phyloP scores from a whole-genome alignment of 2,329 filamentous ascomycete species.

The Malbranchea cinnamomea region DNA sequence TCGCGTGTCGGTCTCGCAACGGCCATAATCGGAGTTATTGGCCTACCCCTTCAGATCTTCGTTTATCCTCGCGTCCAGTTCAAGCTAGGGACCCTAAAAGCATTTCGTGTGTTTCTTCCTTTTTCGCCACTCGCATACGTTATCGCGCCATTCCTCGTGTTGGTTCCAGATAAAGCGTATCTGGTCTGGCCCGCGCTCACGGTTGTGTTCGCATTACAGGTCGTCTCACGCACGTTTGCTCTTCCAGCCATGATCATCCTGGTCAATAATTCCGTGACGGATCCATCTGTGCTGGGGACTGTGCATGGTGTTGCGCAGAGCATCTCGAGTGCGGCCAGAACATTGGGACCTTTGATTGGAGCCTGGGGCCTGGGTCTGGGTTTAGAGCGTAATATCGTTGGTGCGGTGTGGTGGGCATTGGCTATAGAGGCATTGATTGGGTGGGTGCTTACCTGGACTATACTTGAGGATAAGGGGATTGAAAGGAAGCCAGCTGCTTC shows the following conservation, averaged over 20 bases:
- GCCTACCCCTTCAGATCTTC: conserved; percentile 57
- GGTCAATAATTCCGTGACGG: conserved; percentile 45
- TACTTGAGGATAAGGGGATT: conserved; percentile 51
- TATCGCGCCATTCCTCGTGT: conserved; percentile 53
- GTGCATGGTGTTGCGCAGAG: conserved; percentile 46
- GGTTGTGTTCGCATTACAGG: conserved; percentile 51
- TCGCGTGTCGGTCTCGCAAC: conserved; percentile 62
- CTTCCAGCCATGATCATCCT: conserved; percentile 44
- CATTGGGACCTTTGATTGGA: conserved; percentile 40
- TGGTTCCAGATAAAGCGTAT: conserved; percentile 43
- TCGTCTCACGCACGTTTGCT: conserved; percentile 56
- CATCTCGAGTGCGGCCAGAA: conserved; percentile 38
- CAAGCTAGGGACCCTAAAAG: conserved; percentile 51
- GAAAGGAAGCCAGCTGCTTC: conserved; percentile 26
- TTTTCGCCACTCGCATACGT: conserved; percentile 58
- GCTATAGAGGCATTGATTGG: conserved; percentile 41
- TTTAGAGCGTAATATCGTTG: conserved; percentile 38
- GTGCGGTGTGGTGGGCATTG: conserved; percentile 43
- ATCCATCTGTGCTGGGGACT: conserved; percentile 40
- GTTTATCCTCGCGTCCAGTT: conserved; percentile 55
- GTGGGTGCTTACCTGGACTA: conserved; percentile 43
- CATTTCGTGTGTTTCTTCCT: conserved; percentile 53
- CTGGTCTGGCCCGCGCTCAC: conserved; percentile 52
- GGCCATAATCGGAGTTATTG: conserved; percentile 59
- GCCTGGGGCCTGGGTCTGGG: conserved; percentile 41